phyloP scores from a whole-genome alignment of 805 yeast genomes.

The Brettanomyces custersianus region DNA sequence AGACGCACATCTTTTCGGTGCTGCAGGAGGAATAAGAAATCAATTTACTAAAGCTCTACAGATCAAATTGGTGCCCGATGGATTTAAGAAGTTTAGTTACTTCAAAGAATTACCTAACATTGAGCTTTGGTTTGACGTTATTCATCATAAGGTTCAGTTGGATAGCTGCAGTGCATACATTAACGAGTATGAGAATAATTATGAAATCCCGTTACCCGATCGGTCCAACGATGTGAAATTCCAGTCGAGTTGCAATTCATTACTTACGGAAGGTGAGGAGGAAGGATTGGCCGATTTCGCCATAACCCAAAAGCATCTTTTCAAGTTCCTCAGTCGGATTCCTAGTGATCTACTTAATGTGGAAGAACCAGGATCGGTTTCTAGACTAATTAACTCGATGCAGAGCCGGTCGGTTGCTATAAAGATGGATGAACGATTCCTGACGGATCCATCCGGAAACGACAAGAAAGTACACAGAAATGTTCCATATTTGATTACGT shows the following conservation, averaged over 20 bases:
- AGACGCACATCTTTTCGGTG: constrained; percentile 18
- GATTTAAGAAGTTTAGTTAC: constrained; percentile 13
- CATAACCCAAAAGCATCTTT: constrained; percentile 14
- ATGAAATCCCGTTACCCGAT: constrained; percentile 19
- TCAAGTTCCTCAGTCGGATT: constrained; percentile 14
- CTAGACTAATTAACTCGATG: constrained; percentile 10
- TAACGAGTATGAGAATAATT: constrained; percentile 21
- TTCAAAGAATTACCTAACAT: constrained; percentile 20
- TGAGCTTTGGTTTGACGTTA: constrained; percentile 24
- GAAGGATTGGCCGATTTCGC: constrained; percentile 9
- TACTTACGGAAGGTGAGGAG: constrained; percentile 12
- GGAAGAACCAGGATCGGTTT: constrained; percentile 10
- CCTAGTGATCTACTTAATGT: constrained; percentile 15
- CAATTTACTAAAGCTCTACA: constrained; percentile 21
- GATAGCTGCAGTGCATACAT: constrained; percentile 17
- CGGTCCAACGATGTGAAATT: constrained; percentile 21
- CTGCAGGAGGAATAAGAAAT: constrained; percentile 22
- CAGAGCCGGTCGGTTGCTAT: constrained; percentile 11
- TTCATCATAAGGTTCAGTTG: constrained; percentile 12
- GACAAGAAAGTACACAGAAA: constrained; percentile 1
- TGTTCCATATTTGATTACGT: constrained; percentile 14
- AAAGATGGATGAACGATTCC: constrained; percentile 3
- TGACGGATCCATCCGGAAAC: neutral
- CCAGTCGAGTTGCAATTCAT: constrained; percentile 22
- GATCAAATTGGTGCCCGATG: constrained; percentile 26